Percentiles rank a stretch among this genome's conserved stretches.
Conservation (phyloP, 345 rosid species). For the Rhizophora mangle region DNA sequence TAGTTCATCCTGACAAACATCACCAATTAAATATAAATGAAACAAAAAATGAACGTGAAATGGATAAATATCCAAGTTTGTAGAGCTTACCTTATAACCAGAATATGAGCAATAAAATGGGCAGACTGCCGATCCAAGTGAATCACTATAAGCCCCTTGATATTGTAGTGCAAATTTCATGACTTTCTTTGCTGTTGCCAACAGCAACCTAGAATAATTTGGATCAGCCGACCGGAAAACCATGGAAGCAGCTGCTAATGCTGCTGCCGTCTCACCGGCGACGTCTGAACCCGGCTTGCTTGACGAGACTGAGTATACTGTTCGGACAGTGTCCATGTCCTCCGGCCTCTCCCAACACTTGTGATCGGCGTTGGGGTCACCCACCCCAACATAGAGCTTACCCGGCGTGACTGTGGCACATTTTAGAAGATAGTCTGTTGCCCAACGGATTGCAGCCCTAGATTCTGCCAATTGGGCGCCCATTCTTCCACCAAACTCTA, state of each 20-base stretch:
- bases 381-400: slow-evolving; percentile 83
- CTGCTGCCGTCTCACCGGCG: slow-evolving; percentile 85
- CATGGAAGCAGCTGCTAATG: slow-evolving; percentile 87
- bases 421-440: slow-evolving; percentile 73
- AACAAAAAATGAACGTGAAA: no score
- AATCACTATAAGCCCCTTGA: slow-evolving; percentile 74
- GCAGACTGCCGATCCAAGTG: slow-evolving; percentile 72
- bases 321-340: slow-evolving; percentile 82
- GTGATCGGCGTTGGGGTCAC: slow-evolving; percentile 86
- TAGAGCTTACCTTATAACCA: slow-evolving; percentile 61
- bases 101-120: slow-evolving; percentile 92
- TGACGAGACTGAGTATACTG: slow-evolving; percentile 67
- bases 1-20: slow-evolving; percentile 61
- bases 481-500: slow-evolving; percentile 72
- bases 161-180: slow-evolving; percentile 76
- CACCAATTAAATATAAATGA: no score
- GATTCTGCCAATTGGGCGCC: slow-evolving; percentile 59
- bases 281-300: slow-evolving; percentile 88
- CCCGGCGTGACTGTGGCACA: slow-evolving; percentile 77
- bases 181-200: slow-evolving; percentile 59
- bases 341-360: slow-evolving; percentile 96
- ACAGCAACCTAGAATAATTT: slow-evolving; percentile 44
- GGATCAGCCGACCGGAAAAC: slow-evolving; percentile 66
- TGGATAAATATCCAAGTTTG: not conserved
- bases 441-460: slow-evolving; percentile 76